A percentile compares a stretch with the other conserved stretches of the same genome.
Evolutionary conservation across 2,329 filamentous ascomycete genomes (phyloP).

Genomic region (Coniella lustricola): DNA sequence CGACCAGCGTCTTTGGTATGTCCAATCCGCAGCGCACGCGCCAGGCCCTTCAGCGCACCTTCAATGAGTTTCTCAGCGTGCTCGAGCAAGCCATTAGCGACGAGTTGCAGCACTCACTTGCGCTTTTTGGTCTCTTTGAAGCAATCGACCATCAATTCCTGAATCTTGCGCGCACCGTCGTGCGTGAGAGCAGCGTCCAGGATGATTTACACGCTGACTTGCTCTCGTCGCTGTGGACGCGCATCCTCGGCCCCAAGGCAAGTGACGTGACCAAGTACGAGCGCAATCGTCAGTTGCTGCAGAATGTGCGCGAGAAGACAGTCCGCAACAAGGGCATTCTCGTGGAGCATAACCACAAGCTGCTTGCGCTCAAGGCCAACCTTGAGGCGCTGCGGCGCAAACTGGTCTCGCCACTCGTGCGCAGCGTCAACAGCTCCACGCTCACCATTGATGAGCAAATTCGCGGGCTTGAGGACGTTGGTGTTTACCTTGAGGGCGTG

Average conservation of each 20-base stretch:
- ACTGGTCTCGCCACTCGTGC: slow-evolving; percentile 75
- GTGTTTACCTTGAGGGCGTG: slow-evolving; percentile 67
- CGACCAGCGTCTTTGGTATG: slow-evolving; percentile 70
- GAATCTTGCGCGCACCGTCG: slow-evolving; percentile 77
- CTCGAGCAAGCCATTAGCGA: slow-evolving; percentile 84
- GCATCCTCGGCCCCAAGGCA: slow-evolving; percentile 70
- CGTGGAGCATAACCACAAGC: slow-evolving; percentile 76
- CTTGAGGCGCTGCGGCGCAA: slow-evolving; percentile 79
- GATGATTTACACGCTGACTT: slow-evolving; percentile 75
- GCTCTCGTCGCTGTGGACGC: slow-evolving; percentile 78
- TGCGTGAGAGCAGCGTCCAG: slow-evolving; percentile 74
- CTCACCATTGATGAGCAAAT: slow-evolving; percentile 82
- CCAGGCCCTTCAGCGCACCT: slow-evolving; percentile 75
- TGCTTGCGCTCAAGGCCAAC: slow-evolving; percentile 77
- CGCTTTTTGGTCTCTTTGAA: slow-evolving; percentile 85
- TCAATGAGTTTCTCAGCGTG: slow-evolving; percentile 77
- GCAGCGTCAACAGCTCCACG: slow-evolving; percentile 59
- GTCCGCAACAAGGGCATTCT: slow-evolving; percentile 82
- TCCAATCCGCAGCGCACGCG: slow-evolving; percentile 76
- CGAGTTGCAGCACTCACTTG: slow-evolving; percentile 73
- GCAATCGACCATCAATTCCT: slow-evolving; percentile 85
- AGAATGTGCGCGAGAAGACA: slow-evolving; percentile 72
- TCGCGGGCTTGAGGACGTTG: slow-evolving; percentile 70
- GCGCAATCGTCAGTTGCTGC: slow-evolving; percentile 75
- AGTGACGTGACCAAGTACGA: slow-evolving; percentile 80